phyloP scores from a whole-genome alignment of 2,329 filamentous ascomycete genomes.

The Cyclaneusma minus region DNA sequence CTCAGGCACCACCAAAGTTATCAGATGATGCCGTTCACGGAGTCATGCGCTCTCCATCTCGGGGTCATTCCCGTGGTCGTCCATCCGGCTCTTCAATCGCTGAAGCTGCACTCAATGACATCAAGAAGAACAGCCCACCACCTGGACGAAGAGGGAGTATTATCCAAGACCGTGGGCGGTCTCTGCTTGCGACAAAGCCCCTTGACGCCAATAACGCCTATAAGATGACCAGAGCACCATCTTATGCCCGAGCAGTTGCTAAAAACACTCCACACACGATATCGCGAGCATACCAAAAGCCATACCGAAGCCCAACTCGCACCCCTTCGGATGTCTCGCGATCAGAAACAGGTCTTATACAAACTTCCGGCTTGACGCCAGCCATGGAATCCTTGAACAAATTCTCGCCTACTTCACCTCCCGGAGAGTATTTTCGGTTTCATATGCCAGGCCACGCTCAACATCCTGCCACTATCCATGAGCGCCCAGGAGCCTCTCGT shows the following conservation, averaged over 20 bases:
- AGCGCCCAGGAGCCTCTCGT: too few relatives aligned
- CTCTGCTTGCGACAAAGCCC: conserved; percentile 4
- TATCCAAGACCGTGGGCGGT: conserved; percentile 13
- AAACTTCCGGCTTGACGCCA: too few relatives aligned
- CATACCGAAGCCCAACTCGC: conserved; percentile 5
- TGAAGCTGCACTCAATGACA: conserved; percentile 25
- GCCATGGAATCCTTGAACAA: too few relatives aligned
- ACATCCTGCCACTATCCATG: conserved; percentile 8
- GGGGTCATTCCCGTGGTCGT: conserved; percentile 10
- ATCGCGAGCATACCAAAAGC: conserved; percentile 5
- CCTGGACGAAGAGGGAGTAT: conserved; percentile 14
- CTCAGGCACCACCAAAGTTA: conserved; percentile 14
- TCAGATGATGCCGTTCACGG: conserved; percentile 13
- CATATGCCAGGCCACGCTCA: conserved; percentile 4
- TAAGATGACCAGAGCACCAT: conserved; percentile 14
- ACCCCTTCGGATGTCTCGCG: conserved; percentile 3
- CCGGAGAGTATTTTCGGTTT: conserved; percentile 6
- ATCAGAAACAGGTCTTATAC: conserved; percentile 3
- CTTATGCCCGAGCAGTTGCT: conserved; percentile 15
- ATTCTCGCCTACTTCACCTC: too few relatives aligned
- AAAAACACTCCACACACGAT: conserved; percentile 9
- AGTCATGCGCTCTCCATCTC: conserved; percentile 7
- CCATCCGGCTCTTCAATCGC: conserved; percentile 22
- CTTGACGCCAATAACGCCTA: conserved; percentile 8
- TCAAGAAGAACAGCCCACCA: conserved; percentile 23